Conservation (phyloP, 306 rosid species). For the Cyamopsis tetragonoloba region DNA sequence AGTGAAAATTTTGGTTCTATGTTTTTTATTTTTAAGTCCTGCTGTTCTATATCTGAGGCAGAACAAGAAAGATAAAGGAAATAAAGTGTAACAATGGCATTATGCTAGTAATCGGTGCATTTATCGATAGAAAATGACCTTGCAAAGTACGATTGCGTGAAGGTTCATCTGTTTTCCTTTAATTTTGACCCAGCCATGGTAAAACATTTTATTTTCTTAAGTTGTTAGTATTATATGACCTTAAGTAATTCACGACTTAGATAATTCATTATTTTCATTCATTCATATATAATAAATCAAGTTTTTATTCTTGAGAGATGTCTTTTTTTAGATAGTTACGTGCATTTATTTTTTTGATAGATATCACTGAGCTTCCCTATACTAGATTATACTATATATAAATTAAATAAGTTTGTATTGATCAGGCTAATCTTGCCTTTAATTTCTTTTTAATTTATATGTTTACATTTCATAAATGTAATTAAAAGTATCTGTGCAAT, state of each 20-base stretch:
- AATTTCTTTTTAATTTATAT: too few species aligned
- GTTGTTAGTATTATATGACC: neutral
- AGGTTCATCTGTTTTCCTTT: slow-evolving; percentile 9
- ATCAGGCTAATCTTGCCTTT: too few species aligned
- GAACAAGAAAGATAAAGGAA: neutral
- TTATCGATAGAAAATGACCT: neutral
- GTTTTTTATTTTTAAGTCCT: slow-evolving; percentile 11
- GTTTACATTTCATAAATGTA: too few species aligned
- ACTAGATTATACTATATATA: too few species aligned
- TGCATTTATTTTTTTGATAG: too few species aligned
- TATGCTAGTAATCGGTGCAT: neutral
- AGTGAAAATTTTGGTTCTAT: neutral
- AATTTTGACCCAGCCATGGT: neutral
- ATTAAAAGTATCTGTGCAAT: too few species aligned
- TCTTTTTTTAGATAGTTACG: too few species aligned
- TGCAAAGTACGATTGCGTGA: neutral
- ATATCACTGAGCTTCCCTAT: too few species aligned
- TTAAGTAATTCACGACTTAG: neutral
- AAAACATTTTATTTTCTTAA: neutral
- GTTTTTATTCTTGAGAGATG: too few species aligned
- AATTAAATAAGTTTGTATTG: too few species aligned
- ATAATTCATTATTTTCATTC: too few species aligned
- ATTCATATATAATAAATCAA: too few species aligned
- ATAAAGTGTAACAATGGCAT: neutral
- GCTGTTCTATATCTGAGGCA: slow-evolving; percentile 1